phyloP scores from a whole-genome alignment of 768 basidiomycete genomes.

The Leccinum variicolor region DNA sequence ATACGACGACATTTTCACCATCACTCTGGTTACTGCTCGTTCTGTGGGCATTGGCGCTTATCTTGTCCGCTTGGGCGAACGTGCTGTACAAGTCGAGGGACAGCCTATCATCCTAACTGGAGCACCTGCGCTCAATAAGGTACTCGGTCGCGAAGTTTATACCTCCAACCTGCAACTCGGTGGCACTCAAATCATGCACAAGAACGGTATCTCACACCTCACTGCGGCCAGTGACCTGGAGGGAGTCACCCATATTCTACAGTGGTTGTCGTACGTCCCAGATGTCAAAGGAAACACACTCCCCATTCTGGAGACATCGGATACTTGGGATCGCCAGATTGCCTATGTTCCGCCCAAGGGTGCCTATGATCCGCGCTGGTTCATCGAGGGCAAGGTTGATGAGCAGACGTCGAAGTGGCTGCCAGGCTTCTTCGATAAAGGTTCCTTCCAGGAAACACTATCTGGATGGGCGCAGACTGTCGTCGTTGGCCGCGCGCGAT shows the following conservation, averaged over 20 bases:
- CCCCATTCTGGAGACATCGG: slow-evolving; percentile 70
- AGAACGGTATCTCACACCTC: slow-evolving; percentile 98
- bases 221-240: slow-evolving; percentile 94
- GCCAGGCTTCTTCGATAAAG: slow-evolving; percentile 95
- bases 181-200: slow-evolving; percentile 99
- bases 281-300: slow-evolving; percentile 75
- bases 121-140: slow-evolving; percentile 96
- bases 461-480: slow-evolving; percentile 99
- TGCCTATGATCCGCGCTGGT: slow-evolving; percentile 95
- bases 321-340: slow-evolving; percentile 92
- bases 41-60: slow-evolving; percentile 99
- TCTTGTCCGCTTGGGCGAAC: slow-evolving; percentile 95
- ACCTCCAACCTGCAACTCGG: slow-evolving; percentile 98
- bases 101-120: slow-evolving; percentile 99
- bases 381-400: slow-evolving; percentile 92
- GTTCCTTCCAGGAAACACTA: slow-evolving; percentile 97
- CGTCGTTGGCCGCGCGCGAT: slow-evolving; percentile 91
- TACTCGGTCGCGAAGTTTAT: slow-evolving; percentile 97
- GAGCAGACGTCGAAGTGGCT: slow-evolving; percentile 74
- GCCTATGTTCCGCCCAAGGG: slow-evolving; percentile 89
- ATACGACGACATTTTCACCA: slow-evolving; percentile 99
- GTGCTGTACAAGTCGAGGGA: slow-evolving; percentile 97
- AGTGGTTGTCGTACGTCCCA: slow-evolving; percentile 95
- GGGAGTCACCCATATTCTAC: slow-evolving; percentile 89
- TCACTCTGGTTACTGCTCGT: slow-evolving; percentile 96